Evolutionary conservation across 192 early-diverging fungal species (phyloP), one percentile per base, ranked within the genome.

Genomic region (Backusella tuberculispora): DNA sequence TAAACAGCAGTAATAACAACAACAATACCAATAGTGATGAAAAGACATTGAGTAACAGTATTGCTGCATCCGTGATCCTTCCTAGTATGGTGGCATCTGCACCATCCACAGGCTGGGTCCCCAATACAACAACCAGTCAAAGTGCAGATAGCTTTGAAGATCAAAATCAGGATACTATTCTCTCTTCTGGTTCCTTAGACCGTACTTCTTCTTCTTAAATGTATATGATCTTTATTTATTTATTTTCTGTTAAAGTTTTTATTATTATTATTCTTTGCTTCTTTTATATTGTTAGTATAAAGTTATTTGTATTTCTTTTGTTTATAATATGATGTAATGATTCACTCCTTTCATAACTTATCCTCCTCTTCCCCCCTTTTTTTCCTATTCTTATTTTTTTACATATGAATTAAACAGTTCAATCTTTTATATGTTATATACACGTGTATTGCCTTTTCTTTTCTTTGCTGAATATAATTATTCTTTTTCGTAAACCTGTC

Each of bases 91-190:
- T 82, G 13, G 85, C 83, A 10, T 82, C 83, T 17, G 79, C 85
- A 4, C 76, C 78, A 3, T 81, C 80, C 6, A 77, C 83, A 53
- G 84, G 84, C 6, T 83, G 84, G 84, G 71, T 80, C 10, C 83
- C 84, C 24, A 70, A 70, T 15, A 44, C 29, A 9, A 24, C 43
- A 47, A 50, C n/a, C 21, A 40, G 6, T 29, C 38, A 37, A 37
- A 60, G 53, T 60, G 53, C 53, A 60, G 48, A 60, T 42, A 63
- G n/a, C 24, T 63, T 63, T 65, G 68, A 76, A 37, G 56, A 53
- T 38, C 48, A 69, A 38, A 64, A 69, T 46, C 75, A 76, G 41
- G 75, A 76, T n/a, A 76, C 75, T 53, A 50, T 56, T 43, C 47
- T 69, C 15, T 75, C 74, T n/a, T 48, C 19, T 21, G 67, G 66